Evolutionary conservation across 495 filamentous ascomycete species (phyloP), one percentile per base, ranked within the genome.

Genomic region (Xylaria sp.): DNA sequence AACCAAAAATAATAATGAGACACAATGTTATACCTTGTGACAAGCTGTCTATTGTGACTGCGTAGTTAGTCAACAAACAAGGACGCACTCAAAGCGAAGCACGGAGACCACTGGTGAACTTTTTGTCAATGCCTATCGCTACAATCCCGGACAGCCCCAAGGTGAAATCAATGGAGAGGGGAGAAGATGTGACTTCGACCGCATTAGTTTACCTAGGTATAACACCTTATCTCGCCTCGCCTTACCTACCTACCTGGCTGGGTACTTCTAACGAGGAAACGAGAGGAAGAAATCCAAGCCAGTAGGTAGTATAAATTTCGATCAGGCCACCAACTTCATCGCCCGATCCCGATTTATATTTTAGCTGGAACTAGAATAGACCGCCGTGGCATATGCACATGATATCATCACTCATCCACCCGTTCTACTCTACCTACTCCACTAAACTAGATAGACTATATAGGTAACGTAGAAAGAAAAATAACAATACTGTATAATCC

Each of bases 331-430:
- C 5, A 11, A 17, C 21, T 55, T 55, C 52, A 55, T 55, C 26
- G 26, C 3, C 24, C 52, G 52, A 55, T 55, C 2, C 14, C 52
- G 52, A 55, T 55, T 37, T n/a, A n/a, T 59, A 12, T 35, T 19
- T 14, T 15, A 37, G 57, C 57, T 59, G 17, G 21, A 26, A 19
- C 1, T 5, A 21, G 35, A 17, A 21, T 3, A 26, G 19, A 37
- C 12, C 11, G 21, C 50, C 50, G 24, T 29, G 50, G 15, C 58
- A 9, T 41, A 43, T 17, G 59, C 37, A 44, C n/a, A 62, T 62
- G 59, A 62, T 44, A 62, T 61, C 57, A 61, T 40, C 31, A 6
- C 33, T 24, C 35, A 43, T 43, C 33, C 37, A 43, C 35, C 58
- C 37, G 8, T 12, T 55, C 29, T 29, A 15, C 0, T 33, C 14